A percentile compares a stretch with the other conserved stretches of the same genome.
Conservation (phyloP, 805 yeast species). For the Wickerhamia fluorescens region DNA sequence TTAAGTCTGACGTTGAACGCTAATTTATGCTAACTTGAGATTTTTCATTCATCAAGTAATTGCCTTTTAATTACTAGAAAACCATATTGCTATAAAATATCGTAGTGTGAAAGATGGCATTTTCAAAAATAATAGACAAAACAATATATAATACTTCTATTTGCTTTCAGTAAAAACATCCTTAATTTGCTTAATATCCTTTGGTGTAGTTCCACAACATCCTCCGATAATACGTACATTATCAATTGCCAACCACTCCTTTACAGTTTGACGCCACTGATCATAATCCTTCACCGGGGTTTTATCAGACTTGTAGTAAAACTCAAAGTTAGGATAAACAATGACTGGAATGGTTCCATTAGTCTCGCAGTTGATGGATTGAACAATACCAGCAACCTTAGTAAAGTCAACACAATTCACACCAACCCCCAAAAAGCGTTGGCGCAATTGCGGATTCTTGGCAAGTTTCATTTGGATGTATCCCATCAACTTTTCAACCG, state of each 20-base stretch:
- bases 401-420: conserved; percentile 58
- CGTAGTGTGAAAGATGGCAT: too few relatives aligned
- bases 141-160: too few relatives aligned
- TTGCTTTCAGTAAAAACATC: too few relatives aligned
- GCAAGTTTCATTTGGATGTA: conserved; percentile 10
- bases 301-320: conserved; percentile 34
- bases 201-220: conserved; percentile 66
- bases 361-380: conserved; percentile 15
- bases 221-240: conserved; percentile 57
- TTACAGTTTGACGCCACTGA: conserved; percentile 33
- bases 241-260: conserved; percentile 33
- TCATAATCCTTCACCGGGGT: conserved; percentile 11
- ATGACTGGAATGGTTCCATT: conserved; percentile 33
- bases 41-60: too few relatives aligned
- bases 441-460: conserved; percentile 7
- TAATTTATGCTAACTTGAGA: too few relatives aligned
- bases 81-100: too few relatives aligned
- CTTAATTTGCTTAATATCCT: too few relatives aligned
- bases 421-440: conserved; percentile 46
- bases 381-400: conserved; percentile 34
- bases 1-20: too few relatives aligned
- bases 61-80: too few relatives aligned
- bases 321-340: conserved; percentile 75
- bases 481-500: conserved; percentile 13
- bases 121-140: too few relatives aligned